Evolutionary conservation across 306 rosid genomes (phyloP), one percentile per base, ranked within the genome.

Genomic region (Pterocarpus santalinus): DNA sequence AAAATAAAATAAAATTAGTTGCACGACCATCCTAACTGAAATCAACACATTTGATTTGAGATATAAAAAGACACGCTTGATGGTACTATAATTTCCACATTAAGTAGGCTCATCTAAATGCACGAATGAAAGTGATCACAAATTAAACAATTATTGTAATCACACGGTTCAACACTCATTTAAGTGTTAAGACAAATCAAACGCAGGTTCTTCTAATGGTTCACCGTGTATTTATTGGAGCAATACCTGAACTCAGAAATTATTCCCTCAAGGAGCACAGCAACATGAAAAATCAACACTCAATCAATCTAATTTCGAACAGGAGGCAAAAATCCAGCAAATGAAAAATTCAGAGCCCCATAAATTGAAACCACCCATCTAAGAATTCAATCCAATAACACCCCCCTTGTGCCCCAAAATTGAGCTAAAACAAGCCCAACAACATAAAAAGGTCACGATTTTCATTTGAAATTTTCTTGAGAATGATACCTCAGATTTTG

Each of bases 401-500:
- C 1, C 57, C 6, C 36, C 62, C 66, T 47, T 3, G 12, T 51
- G 16, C 57, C 16, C 17, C 57, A 51, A 51, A 51, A 51, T 1
- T 51, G 22, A 3, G 57, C 57, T 51, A 51, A 12, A 13, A 51
- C 13, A 4, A 14, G 1, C 15, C 57, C 15, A 51, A 51, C 16
- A 51, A 3, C 33, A 75, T 1, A 14, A 16, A 64, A 69, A 80
- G 41, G 33, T 75, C 63, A 11, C 8, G 77, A 68, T 53, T 74
- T 80, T 79, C 44, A 15, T n/a, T 33, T 28, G 10, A 52, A 3
- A 38, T 14, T 14, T 56, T 38, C 0, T 41, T 49, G 35, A 64
- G 69, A 85, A 66, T 73, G 47, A 67, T 83, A 91, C 97, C 94
- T 90, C 97, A 71, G 89, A 74, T 88, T 91, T 91, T 51, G 82